Percentiles rank a stretch among this genome's conserved stretches.
Evolutionary conservation across 1,139 yeast species (phyloP).

Genomic region (Suhomyces panamericanus): DNA sequence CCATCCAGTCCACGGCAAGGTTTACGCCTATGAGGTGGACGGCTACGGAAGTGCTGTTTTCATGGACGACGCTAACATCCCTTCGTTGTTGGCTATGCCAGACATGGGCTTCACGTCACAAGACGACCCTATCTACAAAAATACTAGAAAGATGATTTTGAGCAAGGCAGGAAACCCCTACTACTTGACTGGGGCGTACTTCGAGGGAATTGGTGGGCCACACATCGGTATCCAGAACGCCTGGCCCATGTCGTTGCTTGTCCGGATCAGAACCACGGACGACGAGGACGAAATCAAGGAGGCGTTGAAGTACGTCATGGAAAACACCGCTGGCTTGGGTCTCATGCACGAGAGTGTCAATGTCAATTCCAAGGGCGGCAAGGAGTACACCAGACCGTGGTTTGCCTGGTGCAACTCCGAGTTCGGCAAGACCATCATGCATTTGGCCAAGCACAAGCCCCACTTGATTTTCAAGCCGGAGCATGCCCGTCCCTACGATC

Average conservation of each 20-base stretch:
- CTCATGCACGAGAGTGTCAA: slow-evolving; percentile 82
- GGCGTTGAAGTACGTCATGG: slow-evolving; percentile 53
- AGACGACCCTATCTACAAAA: slow-evolving; percentile 64
- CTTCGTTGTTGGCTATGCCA: slow-evolving; percentile 78
- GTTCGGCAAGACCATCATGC: slow-evolving; percentile 79
- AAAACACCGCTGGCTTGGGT: slow-evolving; percentile 71
- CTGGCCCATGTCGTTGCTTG: slow-evolving; percentile 86
- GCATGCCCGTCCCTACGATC: slow-evolving; percentile 30
- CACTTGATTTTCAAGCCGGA: slow-evolving; percentile 61
- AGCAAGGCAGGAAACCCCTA: slow-evolving; percentile 77
- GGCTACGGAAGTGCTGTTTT: slow-evolving; percentile 74
- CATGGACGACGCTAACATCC: slow-evolving; percentile 93
- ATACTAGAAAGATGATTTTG: slow-evolving; percentile 76
- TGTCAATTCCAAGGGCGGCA: slow-evolving; percentile 55
- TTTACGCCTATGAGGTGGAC: slow-evolving; percentile 86
- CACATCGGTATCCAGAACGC: slow-evolving; percentile 80
- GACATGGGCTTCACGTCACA: slow-evolving; percentile 65
- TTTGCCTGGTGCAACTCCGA: slow-evolving; percentile 95
- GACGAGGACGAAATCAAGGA: slow-evolving; percentile 65
- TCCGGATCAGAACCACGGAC: slow-evolving; percentile 71
- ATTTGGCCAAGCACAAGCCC: slow-evolving; percentile 74
- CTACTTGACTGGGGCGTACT: slow-evolving; percentile 58
- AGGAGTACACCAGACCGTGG: slow-evolving; percentile 71
- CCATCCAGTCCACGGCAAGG: slow-evolving; percentile 71
- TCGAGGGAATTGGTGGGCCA: slow-evolving; percentile 88